A percentile compares a stretch with the other conserved stretches of the same genome.
phyloP scores from a whole-genome alignment of 179 eudicot genomes.

The Beta lomatogona region DNA sequence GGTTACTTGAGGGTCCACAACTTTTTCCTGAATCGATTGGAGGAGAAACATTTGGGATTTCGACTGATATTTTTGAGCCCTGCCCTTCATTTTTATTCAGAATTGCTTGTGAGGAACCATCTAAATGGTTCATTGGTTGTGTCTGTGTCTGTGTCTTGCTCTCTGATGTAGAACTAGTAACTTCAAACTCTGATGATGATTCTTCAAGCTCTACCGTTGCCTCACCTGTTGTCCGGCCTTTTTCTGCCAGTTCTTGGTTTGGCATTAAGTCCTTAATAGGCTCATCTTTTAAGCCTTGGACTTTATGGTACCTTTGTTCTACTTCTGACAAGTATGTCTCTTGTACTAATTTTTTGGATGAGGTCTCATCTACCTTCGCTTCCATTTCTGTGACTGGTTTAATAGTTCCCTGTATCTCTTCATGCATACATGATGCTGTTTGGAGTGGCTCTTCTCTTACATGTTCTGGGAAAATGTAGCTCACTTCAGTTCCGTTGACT shows the following conservation, averaged over 20 bases:
- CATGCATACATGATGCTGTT: conserved; percentile 3
- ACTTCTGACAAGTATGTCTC: background rate
- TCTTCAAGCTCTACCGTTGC: background rate
- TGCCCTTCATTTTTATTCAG: background rate
- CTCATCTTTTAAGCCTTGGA: background rate
- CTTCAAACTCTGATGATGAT: conserved; percentile 10
- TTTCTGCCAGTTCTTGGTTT: conserved; percentile 2
- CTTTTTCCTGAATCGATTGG: no score
- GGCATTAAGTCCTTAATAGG: background rate
- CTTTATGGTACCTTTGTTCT: conserved; percentile 9
- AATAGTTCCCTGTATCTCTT: conserved; percentile 1
- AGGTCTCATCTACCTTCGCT: background rate
- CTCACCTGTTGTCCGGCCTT: background rate
- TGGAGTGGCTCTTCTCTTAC: conserved; percentile 17
- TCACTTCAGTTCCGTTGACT: conserved; percentile 13
- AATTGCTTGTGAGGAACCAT: background rate
- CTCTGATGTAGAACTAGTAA: no score
- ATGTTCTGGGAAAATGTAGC: conserved; percentile 16
- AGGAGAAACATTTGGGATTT: no score
- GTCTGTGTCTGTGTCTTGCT: no score
- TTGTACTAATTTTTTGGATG: conserved; percentile 4
- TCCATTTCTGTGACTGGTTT: background rate
- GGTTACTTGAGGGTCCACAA: no score
- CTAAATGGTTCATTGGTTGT: background rate
- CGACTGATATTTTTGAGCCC: background rate